Evolutionary conservation across 2,329 filamentous ascomycete species (phyloP).

Genomic region (Plectosphaerella cucumerina): DNA sequence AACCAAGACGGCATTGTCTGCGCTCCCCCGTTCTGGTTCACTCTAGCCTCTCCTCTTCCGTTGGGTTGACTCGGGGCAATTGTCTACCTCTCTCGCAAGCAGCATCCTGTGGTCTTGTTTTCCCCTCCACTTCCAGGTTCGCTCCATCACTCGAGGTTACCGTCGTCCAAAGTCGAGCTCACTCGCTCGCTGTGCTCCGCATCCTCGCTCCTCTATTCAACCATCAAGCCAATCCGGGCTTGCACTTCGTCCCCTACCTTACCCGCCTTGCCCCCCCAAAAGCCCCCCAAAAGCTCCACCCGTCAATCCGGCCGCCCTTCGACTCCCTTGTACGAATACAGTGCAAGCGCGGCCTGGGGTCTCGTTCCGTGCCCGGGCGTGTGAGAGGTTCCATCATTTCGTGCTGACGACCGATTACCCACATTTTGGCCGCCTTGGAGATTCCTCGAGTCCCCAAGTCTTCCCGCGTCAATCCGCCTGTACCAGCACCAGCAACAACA

Average conservation of each 20-base stretch:
- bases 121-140: no score
- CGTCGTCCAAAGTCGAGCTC: not conserved
- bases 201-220: no score
- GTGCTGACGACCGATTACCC: slow-evolving; percentile 1
- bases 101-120: no score
- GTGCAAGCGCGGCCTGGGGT: no score
- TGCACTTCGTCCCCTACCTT: no score
- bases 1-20: no score
- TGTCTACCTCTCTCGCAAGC: no score
- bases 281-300: not conserved
- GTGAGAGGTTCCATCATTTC: not conserved
- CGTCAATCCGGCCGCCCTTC: not conserved
- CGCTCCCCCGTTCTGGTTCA: no score
- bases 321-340: not conserved
- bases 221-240: no score
- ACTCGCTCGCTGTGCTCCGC: not conserved
- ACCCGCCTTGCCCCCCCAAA: no score
- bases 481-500: not conserved
- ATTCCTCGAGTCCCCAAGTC: not conserved
- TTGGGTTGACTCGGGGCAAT: no score
- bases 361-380: not conserved
- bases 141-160: not conserved
- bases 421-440: not conserved
- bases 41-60: no score
- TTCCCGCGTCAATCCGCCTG: not conserved